Conservation (phyloP, 2,329 filamentous ascomycete species). For the Fusarium denticulatum region DNA sequence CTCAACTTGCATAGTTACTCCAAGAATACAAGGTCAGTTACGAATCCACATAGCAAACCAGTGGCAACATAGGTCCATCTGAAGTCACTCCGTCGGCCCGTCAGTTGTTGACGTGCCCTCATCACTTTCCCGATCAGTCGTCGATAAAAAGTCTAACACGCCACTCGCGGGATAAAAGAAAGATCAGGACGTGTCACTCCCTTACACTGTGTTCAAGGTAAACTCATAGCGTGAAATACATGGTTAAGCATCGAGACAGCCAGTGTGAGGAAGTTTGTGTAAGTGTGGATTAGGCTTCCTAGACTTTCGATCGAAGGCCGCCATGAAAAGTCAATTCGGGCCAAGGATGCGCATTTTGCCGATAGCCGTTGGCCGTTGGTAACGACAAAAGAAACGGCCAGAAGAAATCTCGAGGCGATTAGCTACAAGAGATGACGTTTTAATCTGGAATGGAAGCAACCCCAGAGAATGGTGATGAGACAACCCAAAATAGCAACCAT, state of each 20-base stretch:
- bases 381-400: not conserved
- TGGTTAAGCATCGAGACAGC: not conserved
- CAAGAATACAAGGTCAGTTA: not conserved
- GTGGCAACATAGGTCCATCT: constrained; percentile 17
- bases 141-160: constrained; percentile 18
- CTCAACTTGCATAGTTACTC: constrained; percentile 1
- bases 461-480: not conserved
- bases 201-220: not conserved
- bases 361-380: constrained; percentile 14
- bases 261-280: constrained; percentile 18
- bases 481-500: constrained; percentile 32
- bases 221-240: not conserved
- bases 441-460: constrained; percentile 2
- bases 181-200: not conserved
- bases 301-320: constrained; percentile 12
- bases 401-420: not conserved
- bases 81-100: constrained; percentile 13
- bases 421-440: not conserved
- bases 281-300: not conserved
- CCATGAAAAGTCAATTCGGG: constrained; percentile 24
- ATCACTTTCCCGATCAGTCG: not conserved
- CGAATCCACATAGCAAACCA: not conserved
- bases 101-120: not conserved
- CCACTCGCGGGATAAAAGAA: constrained; percentile 16
- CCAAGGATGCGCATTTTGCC: constrained; percentile 10